Conservation (phyloP, 441 rosid species). For the Theobroma grandiflorum region DNA sequence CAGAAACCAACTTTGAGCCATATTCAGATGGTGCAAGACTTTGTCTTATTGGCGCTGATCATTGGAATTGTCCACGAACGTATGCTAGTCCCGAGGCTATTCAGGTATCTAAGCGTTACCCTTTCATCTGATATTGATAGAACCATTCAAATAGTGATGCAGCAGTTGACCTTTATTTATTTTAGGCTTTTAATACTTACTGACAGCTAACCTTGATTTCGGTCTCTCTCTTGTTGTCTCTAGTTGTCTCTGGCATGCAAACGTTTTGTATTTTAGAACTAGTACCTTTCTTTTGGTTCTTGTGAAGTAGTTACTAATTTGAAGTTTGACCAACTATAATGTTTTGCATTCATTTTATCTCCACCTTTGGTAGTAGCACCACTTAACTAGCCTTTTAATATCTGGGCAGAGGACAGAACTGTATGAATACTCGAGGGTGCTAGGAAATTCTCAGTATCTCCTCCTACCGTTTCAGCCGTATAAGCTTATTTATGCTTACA, state of each 20-base stretch:
- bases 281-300: neutral
- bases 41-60: conserved; percentile 71
- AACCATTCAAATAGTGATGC: neutral
- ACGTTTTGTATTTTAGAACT: neutral
- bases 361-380: conserved; percentile 6
- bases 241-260: conserved; percentile 4
- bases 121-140: conserved; percentile 19
- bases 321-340: conserved; percentile 16
- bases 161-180: neutral
- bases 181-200: neutral
- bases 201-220: neutral
- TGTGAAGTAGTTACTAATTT: neutral
- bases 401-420: conserved; percentile 70
- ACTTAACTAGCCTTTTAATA: conserved; percentile 28
- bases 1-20: conserved; percentile 69
- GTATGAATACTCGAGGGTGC: conserved; percentile 69
- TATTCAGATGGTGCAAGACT: conserved; percentile 70
- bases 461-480: conserved; percentile 75
- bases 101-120: conserved; percentile 43
- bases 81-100: conserved; percentile 68
- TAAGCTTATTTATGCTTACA: conserved; percentile 68
- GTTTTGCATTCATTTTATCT: neutral
- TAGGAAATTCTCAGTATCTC: conserved; percentile 72
- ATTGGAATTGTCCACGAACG: conserved; percentile 69
- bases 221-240: neutral